Evolutionary conservation across 768 basidiomycete species (phyloP).

Genomic region (Boletellus sp.): DNA sequence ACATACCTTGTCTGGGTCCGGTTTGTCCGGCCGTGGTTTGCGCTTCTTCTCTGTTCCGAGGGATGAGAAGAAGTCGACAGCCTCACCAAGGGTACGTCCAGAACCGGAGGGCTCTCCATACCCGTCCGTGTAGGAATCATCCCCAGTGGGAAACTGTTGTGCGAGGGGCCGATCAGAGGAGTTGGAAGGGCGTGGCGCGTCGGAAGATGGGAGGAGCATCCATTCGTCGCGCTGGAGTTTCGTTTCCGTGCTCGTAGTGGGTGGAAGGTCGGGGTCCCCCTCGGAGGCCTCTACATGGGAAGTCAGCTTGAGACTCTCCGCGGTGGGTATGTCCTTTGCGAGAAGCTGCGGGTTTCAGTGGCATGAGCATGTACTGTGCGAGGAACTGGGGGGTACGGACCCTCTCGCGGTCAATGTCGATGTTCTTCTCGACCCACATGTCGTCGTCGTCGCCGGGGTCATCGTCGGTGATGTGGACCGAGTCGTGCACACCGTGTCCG

Average conservation of each 20-base stretch:
- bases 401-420: constrained; percentile 71
- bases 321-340: constrained; percentile 72
- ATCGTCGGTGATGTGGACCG: constrained; percentile 55
- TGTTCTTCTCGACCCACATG: constrained; percentile 87
- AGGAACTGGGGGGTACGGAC: constrained; percentile 39
- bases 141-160: constrained; percentile 27
- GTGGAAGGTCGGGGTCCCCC: constrained; percentile 47
- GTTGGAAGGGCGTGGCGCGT: constrained; percentile 26
- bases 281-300: constrained; percentile 52
- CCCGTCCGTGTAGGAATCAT: constrained; percentile 60
- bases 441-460: constrained; percentile 69
- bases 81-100: constrained; percentile 49
- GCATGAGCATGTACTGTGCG: constrained; percentile 2
- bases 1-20: constrained; percentile 69
- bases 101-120: constrained; percentile 52
- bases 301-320: constrained; percentile 64
- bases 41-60: constrained; percentile 80
- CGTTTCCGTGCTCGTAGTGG: constrained; percentile 43
- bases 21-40: constrained; percentile 52
- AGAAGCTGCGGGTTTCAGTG: constrained; percentile 42
- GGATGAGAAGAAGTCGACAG: constrained; percentile 85
- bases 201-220: constrained; percentile 64
- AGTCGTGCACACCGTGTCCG: constrained; percentile 33
- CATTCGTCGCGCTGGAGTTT: constrained; percentile 74
- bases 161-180: constrained; percentile 28